phyloP scores from a whole-genome alignment of 176 grass and related monocot genomes.

The Triticum urartu region DNA sequence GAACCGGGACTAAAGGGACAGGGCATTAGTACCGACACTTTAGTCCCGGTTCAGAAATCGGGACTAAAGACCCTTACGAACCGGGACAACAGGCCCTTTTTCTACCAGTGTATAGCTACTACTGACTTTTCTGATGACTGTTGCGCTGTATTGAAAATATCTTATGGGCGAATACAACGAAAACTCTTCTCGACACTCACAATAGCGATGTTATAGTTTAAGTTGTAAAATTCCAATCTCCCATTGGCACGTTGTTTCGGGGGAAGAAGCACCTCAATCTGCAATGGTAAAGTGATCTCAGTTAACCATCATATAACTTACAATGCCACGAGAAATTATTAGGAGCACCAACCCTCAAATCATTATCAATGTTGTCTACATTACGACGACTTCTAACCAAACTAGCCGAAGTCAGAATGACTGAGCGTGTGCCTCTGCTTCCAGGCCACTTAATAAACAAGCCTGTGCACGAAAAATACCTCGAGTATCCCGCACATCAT shows the following conservation, averaged over 20 bases:
- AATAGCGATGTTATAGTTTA: slow-evolving; percentile 32
- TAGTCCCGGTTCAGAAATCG: too few species aligned
- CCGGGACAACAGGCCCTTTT: too few species aligned
- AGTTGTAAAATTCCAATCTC: slow-evolving; percentile 25
- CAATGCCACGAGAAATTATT: neutral
- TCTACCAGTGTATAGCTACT: neutral
- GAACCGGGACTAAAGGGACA: too few species aligned
- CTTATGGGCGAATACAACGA: neutral
- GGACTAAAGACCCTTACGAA: too few species aligned
- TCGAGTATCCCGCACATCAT: neutral
- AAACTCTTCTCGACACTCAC: neutral
- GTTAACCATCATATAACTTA: neutral
- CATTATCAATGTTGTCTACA: neutral
- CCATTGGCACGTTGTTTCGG: neutral
- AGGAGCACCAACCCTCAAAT: slow-evolving; percentile 10
- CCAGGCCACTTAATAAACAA: slow-evolving; percentile 36
- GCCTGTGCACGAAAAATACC: slow-evolving; percentile 25
- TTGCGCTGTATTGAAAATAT: neutral
- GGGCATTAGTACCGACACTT: too few species aligned
- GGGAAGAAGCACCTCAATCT: slow-evolving; percentile 32
- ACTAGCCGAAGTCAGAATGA: slow-evolving; percentile 30
- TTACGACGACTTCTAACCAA: neutral
- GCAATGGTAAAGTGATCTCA: slow-evolving; percentile 12
- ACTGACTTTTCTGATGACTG: neutral
- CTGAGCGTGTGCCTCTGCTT: neutral